A percentile compares a stretch with the other conserved stretches of the same genome.
Conservation (phyloP, 2,329 filamentous ascomycete genomes). For the Pestalotiopsis sp. region DNA sequence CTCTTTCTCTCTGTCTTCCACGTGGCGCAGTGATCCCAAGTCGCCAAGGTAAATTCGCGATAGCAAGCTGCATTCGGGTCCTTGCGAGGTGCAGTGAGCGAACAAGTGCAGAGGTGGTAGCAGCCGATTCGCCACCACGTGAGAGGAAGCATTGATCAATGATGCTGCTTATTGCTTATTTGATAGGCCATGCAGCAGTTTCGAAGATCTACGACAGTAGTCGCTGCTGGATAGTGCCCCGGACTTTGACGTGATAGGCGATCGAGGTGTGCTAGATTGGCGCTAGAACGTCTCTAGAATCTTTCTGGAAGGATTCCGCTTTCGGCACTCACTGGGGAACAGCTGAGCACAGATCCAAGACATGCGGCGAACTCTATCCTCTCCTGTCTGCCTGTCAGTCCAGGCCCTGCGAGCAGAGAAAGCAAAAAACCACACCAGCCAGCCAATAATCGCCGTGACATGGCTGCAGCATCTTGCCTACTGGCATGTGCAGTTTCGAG, state of each 20-base stretch:
- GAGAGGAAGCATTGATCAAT: background rate
- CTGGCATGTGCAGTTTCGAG: background rate
- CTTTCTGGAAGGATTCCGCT: background rate
- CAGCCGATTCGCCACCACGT: constrained; percentile 1
- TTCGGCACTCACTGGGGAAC: background rate
- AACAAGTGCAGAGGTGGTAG: background rate
- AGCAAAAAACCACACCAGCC: background rate
- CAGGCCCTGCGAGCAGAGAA: background rate
- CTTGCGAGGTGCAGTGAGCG: background rate
- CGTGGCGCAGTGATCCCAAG: constrained; percentile 6
- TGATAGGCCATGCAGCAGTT: background rate
- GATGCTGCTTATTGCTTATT: background rate
- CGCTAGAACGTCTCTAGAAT: constrained; percentile 8
- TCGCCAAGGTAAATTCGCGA: background rate
- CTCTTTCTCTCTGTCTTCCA: background rate
- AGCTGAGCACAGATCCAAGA: background rate
- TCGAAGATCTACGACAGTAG: background rate
- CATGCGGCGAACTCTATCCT: background rate
- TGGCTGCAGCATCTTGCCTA: background rate
- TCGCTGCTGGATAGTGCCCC: background rate
- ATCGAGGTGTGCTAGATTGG: background rate
- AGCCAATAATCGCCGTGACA: background rate
- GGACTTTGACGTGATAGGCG: background rate
- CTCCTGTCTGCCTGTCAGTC: background rate
- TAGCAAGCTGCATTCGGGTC: background rate